Evolutionary conservation across 2,329 filamentous ascomycete species (phyloP), one percentile per base, ranked within the genome.

Genomic region (Penicillium aurantiogriseum): DNA sequence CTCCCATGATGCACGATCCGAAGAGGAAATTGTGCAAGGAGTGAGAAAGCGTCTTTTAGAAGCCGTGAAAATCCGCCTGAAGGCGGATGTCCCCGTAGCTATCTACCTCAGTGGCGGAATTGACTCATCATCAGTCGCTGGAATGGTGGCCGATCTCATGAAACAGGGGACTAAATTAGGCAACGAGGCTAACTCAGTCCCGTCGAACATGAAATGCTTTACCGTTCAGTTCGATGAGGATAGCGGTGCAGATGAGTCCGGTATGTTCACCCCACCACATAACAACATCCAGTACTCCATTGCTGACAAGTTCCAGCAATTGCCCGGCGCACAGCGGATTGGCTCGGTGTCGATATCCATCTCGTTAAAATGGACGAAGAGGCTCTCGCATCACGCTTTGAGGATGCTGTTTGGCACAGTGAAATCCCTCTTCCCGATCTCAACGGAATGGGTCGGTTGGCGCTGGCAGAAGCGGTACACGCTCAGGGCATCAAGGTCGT

Each of bases 81-180:
- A 79, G 17, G 83, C 83, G 1, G 84, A 86, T 65, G 84, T 85
- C 0, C 81, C 82, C 0, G 74, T 86, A 3, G 84, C 81, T 2
- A 72, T 86, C 51, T 85, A 83, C 56, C 71, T 86, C 0, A 81
- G 77, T 23, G 83, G 84, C 5, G 84, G 84, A 1, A 78, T 86
- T 48, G 83, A 86, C 65, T 84, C 81, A 0, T 85, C 83, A 0
- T 75, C 78, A 2, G 70, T 86, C 23, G 83, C 83, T 8, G 83
- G 84, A 3, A 84, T 86, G 63, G 78, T 81, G 2, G 79, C 77
- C 1, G 74, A 85, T 85, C 2, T 74, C 79, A n/a, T 72, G 76
- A 40, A 73, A 80, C 51, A 40, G 39, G 39, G 39, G 75, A 80
- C 49, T 75, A 78, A n/a, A 70, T 76, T 23, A 70, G 73, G 36